Percentiles rank a stretch among this genome's conserved stretches.
These are phyloP conservation scores for Eimeria maxima DNA, from an alignment of 169 alveolate genomes.

Conservation along the genomic window DNA sequence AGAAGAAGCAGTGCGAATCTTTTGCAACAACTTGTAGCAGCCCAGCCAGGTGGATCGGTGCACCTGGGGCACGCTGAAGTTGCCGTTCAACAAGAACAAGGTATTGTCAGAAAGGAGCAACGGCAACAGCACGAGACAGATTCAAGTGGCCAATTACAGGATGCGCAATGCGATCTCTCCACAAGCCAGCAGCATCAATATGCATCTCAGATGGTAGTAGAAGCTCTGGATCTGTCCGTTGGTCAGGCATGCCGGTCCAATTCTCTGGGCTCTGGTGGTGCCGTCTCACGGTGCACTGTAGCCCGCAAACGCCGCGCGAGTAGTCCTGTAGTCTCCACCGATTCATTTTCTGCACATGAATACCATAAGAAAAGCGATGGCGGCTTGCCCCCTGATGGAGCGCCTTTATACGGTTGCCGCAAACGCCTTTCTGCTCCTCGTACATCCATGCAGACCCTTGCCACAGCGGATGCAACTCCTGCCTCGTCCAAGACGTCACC, in stretches of 20 bases:
- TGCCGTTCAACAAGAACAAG: constrained; percentile 26
- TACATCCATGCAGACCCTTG: constrained; percentile 12
- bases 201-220: constrained; percentile 8
- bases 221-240: neutral
- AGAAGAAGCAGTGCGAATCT: constrained; percentile 72
- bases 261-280: neutral
- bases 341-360: neutral
- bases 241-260: neutral
- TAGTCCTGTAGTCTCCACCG: constrained; percentile 33
- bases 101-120: neutral
- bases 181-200: constrained; percentile 21
- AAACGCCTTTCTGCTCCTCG: constrained; percentile 49
- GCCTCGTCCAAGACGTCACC: neutral
- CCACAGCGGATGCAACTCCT: neutral
- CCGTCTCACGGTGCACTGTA: constrained; percentile 32
- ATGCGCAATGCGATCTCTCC: neutral
- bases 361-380: neutral
- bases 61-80: neutral
- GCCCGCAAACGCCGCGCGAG: constrained; percentile 77
- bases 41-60: neutral
- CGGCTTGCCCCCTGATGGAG: neutral
- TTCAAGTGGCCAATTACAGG: neutral
- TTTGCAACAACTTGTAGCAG: constrained; percentile 65
- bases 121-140: neutral
- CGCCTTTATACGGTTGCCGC: constrained; percentile 15